Conservation (phyloP, 345 rosid genomes). For the Citrus hindsii region DNA sequence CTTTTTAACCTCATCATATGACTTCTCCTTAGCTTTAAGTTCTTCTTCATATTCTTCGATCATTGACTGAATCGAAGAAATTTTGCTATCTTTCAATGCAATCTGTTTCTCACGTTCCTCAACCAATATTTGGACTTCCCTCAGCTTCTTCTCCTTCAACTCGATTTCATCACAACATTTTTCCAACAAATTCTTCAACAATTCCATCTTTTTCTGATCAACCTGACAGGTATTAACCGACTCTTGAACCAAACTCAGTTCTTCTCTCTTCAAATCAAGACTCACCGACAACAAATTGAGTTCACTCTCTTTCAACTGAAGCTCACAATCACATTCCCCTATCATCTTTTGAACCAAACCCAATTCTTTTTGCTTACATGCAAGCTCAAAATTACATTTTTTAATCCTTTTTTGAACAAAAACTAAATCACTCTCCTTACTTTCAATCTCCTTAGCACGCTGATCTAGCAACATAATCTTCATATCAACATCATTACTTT, state of each 20-base stretch:
- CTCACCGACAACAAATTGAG: too few species aligned
- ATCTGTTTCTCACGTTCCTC: not conserved
- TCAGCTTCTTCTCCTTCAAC: slow-evolving; percentile 7
- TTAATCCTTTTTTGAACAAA: not conserved
- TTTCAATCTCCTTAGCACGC: not conserved
- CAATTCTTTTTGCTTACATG: not conserved
- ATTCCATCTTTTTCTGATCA: too few species aligned
- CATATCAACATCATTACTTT: not conserved
- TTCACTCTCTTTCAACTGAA: too few species aligned
- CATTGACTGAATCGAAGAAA: slow-evolving; percentile 6
- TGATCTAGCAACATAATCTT: not conserved
- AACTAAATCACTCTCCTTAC: slow-evolving; percentile 1
- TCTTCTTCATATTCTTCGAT: slow-evolving; percentile 9
- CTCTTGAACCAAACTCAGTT: too few species aligned
- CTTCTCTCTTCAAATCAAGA: too few species aligned
- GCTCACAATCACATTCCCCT: not conserved
- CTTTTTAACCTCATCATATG: slow-evolving; percentile 3
- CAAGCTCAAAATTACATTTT: slow-evolving; percentile 5
- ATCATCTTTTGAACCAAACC: not conserved
- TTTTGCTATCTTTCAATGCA: not conserved
- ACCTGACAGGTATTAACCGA: too few species aligned
- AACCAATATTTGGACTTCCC: not conserved
- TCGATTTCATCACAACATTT: slow-evolving; percentile 8
- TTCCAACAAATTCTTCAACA: too few species aligned
- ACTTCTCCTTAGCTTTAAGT: slow-evolving; percentile 10